These are phyloP conservation scores for Hydnum rufescens DNA, from an alignment of 768 basidiomycete genomes.

Conservation along the genomic window DNA sequence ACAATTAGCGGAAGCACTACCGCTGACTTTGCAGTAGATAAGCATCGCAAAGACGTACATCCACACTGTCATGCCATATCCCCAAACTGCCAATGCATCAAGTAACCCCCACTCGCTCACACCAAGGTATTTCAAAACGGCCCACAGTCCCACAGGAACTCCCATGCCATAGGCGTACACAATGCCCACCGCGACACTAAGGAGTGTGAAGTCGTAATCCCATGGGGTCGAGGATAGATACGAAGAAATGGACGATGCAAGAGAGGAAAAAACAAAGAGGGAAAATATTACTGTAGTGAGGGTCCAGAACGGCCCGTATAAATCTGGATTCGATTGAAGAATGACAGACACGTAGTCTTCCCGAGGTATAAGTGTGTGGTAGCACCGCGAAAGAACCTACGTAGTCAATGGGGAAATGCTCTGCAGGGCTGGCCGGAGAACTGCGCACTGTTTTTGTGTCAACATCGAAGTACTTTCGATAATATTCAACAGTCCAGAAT, in stretches of 20 bases:
- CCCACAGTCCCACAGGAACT: constrained; percentile 69
- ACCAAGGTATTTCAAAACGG: constrained; percentile 63
- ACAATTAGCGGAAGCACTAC: constrained; percentile 19
- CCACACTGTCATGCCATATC: constrained; percentile 21
- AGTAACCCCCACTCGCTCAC: constrained; percentile 79
- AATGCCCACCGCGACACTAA: constrained; percentile 62
- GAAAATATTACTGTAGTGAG: constrained; percentile 86
- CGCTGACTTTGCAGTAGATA: neutral
- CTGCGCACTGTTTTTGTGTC: constrained; percentile 45
- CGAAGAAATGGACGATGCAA: constrained; percentile 70
- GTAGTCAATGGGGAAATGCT: constrained; percentile 2
- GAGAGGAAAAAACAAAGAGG: constrained; percentile 83
- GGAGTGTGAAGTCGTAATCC: constrained; percentile 70
- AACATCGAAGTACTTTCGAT: constrained; percentile 75
- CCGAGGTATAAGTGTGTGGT: constrained; percentile 52
- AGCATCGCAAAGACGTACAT: constrained; percentile 6
- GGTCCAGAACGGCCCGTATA: constrained; percentile 95
- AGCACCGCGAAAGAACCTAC: constrained; percentile 55
- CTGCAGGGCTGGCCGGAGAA: neutral
- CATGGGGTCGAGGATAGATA: constrained; percentile 53
- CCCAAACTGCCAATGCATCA: constrained; percentile 31
- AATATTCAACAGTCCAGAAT: constrained; percentile 56
- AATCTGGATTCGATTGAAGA: constrained; percentile 31
- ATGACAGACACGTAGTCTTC: constrained; percentile 37
- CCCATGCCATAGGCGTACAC: constrained; percentile 79